Conservation (phyloP, 2,329 filamentous ascomycete species). For the Thielaviopsis musarum region DNA sequence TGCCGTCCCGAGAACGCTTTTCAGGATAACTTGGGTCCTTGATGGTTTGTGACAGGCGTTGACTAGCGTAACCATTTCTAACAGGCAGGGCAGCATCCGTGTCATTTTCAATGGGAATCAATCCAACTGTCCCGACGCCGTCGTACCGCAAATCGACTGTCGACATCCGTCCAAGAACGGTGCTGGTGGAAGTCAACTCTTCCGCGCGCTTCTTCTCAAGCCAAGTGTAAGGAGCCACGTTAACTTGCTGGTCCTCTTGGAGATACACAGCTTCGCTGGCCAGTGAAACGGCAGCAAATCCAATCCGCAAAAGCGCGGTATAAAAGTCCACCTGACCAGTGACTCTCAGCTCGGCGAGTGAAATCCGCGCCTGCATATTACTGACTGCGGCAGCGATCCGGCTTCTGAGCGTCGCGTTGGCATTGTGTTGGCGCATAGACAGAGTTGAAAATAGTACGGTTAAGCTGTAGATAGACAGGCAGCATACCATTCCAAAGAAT, state of each 20-base stretch:
- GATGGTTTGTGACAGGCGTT: constrained; percentile 47
- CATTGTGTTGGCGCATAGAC: constrained; percentile 1
- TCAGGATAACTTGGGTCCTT: constrained; percentile 19
- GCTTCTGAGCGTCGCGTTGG: background rate
- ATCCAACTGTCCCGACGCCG: constrained; percentile 34
- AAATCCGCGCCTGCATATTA: constrained; percentile 85
- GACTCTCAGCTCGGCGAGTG: constrained; percentile 63
- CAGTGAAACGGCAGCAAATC: constrained; percentile 77
- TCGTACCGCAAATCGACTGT: constrained; percentile 33
- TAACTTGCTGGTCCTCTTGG: constrained; percentile 69
- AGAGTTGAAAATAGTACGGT: constrained; percentile 59
- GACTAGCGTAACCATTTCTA: constrained; percentile 46
- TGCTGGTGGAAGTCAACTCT: constrained; percentile 50
- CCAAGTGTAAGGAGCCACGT: constrained; percentile 67
- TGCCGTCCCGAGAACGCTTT: constrained; percentile 39
- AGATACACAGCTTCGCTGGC: constrained; percentile 92
- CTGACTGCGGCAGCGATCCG: constrained; percentile 43
- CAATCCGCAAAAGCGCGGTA: constrained; percentile 68
- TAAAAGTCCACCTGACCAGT: constrained; percentile 91
- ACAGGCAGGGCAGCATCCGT: constrained; percentile 21
- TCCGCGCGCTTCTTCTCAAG: constrained; percentile 71
- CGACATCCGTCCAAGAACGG: constrained; percentile 32
- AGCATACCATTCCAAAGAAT: constrained; percentile 58
- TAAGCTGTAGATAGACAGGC: constrained; percentile 57
- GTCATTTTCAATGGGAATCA: constrained; percentile 35